Conservation (phyloP, 2,329 filamentous ascomycete species). For the Geosmithia putterillii region DNA sequence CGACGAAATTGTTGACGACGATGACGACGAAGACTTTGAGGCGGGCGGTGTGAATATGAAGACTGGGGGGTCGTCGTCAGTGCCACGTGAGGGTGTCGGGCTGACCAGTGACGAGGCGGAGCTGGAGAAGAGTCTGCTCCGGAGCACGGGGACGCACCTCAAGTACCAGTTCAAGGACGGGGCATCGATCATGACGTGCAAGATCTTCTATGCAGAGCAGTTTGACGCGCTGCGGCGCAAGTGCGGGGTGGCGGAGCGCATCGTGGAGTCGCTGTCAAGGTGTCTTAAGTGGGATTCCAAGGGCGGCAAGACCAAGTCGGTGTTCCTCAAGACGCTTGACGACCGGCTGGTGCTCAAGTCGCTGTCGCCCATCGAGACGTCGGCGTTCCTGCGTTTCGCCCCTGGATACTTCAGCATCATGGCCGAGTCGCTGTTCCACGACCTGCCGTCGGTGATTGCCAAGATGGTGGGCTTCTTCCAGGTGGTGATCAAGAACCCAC, state of each 20-base stretch:
- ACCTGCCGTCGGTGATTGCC: conserved; percentile 88
- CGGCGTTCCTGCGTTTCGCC: conserved; percentile 88
- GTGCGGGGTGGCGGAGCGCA: conserved; percentile 85
- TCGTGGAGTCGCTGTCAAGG: conserved; percentile 86
- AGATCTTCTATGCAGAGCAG: conserved; percentile 96
- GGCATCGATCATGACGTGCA: conserved; percentile 90
- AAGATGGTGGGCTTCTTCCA: conserved; percentile 99
- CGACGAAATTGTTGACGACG: no score
- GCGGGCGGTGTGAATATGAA: no score
- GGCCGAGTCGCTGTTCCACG: conserved; percentile 90
- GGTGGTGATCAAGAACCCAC: conserved; percentile 89
- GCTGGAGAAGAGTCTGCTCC: conserved; percentile 74
- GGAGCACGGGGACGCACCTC: conserved; percentile 80
- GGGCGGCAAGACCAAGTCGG: conserved; percentile 92
- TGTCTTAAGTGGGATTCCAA: conserved; percentile 98
- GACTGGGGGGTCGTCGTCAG: no score
- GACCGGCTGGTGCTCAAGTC: conserved; percentile 90
- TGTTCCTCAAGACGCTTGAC: conserved; percentile 93
- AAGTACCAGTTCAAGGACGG: conserved; percentile 94
- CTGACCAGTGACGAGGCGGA: conserved; percentile 45
- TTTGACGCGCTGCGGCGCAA: conserved; percentile 91
- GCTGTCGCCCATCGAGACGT: conserved; percentile 79
- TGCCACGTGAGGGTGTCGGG: no score
- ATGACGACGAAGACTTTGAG: no score
- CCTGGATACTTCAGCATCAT: conserved; percentile 97